phyloP scores from a whole-genome alignment of 352 stramenopile genomes.

The Pythium apleroticum region DNA sequence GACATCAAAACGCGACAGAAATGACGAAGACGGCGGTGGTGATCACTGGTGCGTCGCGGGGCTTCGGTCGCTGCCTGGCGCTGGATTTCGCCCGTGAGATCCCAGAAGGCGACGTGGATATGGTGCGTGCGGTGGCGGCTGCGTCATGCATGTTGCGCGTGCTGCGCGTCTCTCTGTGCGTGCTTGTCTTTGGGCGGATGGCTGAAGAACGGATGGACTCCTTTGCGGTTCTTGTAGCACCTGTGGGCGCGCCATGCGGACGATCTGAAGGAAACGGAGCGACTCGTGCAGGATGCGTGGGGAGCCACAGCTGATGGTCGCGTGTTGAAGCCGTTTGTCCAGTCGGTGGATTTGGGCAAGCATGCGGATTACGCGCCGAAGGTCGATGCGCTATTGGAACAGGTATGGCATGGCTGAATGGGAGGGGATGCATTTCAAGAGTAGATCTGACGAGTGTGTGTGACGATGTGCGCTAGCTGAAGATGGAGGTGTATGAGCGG shows the following conservation, averaged over 20 bases:
- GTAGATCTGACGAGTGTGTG: neutral
- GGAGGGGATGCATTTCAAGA: neutral
- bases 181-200: neutral
- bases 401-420: constrained; percentile 19
- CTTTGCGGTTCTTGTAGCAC: constrained; percentile 29
- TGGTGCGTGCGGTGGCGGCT: constrained; percentile 34
- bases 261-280: constrained; percentile 61
- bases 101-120: constrained; percentile 37
- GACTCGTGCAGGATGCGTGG: constrained; percentile 39
- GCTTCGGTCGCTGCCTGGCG: constrained; percentile 75
- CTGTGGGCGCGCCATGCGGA: constrained; percentile 53
- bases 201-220: neutral
- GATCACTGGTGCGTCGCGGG: constrained; percentile 82
- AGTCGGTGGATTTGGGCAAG: constrained; percentile 48
- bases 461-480: constrained; percentile 21
- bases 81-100: constrained; percentile 60
- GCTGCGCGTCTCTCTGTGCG: neutral
- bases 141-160: neutral
- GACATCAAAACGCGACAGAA: neutral
- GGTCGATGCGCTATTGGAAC: constrained; percentile 42
- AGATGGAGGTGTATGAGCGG: constrained; percentile 34
- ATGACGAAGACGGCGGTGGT: constrained; percentile 49
- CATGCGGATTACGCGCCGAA: constrained; percentile 46
- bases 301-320: neutral
- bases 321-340: constrained; percentile 36